phyloP scores from a whole-genome alignment of 768 basidiomycete species.

The Strobilomyces confusus region DNA sequence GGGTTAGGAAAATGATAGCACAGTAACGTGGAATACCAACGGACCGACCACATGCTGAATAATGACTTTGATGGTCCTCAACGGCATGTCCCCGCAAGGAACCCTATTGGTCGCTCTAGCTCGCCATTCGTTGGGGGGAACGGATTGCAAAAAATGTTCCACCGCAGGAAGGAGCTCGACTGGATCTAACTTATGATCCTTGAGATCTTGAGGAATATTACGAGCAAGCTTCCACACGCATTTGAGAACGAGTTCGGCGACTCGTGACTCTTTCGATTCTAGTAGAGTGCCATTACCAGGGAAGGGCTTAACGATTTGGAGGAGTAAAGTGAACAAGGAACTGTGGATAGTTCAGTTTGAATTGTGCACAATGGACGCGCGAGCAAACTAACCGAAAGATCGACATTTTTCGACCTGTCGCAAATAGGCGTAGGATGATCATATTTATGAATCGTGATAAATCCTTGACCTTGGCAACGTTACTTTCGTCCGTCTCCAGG shows the following conservation, averaged over 20 bases:
- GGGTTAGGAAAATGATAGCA: slow-evolving; percentile 16
- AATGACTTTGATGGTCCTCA: slow-evolving; percentile 96
- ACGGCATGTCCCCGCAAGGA: slow-evolving; percentile 96
- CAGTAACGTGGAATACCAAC: slow-evolving; percentile 31
- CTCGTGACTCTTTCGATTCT: slow-evolving; percentile 80
- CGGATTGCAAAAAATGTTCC: slow-evolving; percentile 89
- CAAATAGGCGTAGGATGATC: slow-evolving; percentile 92
- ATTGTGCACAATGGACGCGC: background rate
- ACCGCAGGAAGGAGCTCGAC: slow-evolving; percentile 88
- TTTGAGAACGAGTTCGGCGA: slow-evolving; percentile 90
- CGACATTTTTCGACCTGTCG: slow-evolving; percentile 84
- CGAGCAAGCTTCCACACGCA: slow-evolving; percentile 98
- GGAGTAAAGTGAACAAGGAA: slow-evolving; percentile 72
- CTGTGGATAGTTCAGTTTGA: slow-evolving; percentile 13
- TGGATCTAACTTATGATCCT: slow-evolving; percentile 74
- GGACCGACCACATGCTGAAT: slow-evolving; percentile 94
- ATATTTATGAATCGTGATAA: slow-evolving; percentile 96
- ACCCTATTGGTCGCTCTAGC: slow-evolving; percentile 86
- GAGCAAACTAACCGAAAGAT: slow-evolving; percentile 71
- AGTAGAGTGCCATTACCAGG: slow-evolving; percentile 64
- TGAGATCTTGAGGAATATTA: slow-evolving; percentile 89
- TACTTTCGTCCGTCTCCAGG: slow-evolving; percentile 88
- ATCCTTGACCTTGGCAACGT: slow-evolving; percentile 83
- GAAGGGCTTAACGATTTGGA: slow-evolving; percentile 83
- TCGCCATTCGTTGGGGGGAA: slow-evolving; percentile 96